Evolutionary conservation across 148 eudicot genomes (phyloP), one percentile per base, ranked within the genome.

Genomic region (Gaultheria prostrata): DNA sequence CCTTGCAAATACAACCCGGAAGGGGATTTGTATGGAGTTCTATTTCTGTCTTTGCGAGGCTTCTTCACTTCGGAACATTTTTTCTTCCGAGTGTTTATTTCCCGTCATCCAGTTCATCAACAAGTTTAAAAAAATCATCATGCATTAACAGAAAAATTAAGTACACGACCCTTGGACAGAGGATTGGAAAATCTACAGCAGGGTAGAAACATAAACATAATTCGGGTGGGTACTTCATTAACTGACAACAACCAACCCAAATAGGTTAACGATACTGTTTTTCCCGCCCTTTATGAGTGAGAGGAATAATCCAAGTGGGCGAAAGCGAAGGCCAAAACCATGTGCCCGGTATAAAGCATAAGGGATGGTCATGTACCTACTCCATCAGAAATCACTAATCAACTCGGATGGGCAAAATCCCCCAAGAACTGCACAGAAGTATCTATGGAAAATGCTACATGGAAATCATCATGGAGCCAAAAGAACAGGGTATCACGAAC

Each of bases 21-120:
- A 92, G 91, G 1, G 99, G 95, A 88, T 97, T 97, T 53, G 99
- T 94, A 90, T 28, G 99, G 99, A 43, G 90, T 93, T 54, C 99
- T 98, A 45, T 53, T 82, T 75, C 95, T 88, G 53, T 91, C 89
- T 85, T 82, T 84, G 86, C 94, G 99, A 56, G 94, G 88, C 89
- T 91, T 93, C 84, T 93, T 89, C 78, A 94, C 95, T 85, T 97
- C 82, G 39, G 93, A 91, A 71, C 92, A 87, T 75, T 93, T 93
- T 76, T 90, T 90, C 46, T 77, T 71, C 98, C 98, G 93, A 28
- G 89, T 84, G 69, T 93, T 88, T 39, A 5, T 79, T 87, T 89
- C 71, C 93, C 97, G 84, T 89, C 91, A 83, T 97, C 99, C 72
- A 89, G 84, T 51, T 92, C 84, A 84, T 97, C 99, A 18, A 97